phyloP scores from a whole-genome alignment of 306 rosid genomes.

The Prosopis cineraria region DNA sequence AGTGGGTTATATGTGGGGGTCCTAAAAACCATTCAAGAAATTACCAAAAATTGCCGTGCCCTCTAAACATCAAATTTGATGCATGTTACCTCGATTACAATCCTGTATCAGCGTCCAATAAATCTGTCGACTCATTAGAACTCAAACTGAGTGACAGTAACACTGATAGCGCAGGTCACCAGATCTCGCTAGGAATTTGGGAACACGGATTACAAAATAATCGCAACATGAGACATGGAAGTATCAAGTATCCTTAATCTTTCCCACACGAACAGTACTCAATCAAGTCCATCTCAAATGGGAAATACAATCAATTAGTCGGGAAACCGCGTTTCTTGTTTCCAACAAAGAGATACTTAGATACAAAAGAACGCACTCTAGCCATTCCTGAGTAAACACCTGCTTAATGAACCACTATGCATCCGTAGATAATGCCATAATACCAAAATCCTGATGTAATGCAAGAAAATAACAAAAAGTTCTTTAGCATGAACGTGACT shows the following conservation, averaged over 20 bases:
- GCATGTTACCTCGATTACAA: no score
- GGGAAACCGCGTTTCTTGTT: not conserved
- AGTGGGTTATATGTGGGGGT: not conserved
- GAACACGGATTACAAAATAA: constrained; percentile 1
- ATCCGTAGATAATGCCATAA: constrained; percentile 11
- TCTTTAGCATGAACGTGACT: constrained; percentile 20
- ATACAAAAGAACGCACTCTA: constrained; percentile 26
- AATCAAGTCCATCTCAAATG: not conserved
- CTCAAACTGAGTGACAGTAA: not conserved
- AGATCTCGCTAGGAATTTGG: not conserved
- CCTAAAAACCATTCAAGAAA: no score
- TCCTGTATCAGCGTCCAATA: no score
- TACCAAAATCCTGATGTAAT: constrained; percentile 29
- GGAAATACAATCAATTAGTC: constrained; percentile 15
- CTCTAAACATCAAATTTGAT: not conserved
- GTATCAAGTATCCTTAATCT: not conserved
- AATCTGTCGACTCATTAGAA: not conserved
- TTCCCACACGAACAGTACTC: not conserved
- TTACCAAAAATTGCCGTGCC: no score
- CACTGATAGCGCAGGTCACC: not conserved
- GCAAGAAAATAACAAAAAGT: constrained; percentile 27
- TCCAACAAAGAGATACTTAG: not conserved
- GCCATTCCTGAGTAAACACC: constrained; percentile 25
- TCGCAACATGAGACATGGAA: not conserved
- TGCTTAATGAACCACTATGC: constrained; percentile 22